phyloP scores from a whole-genome alignment of 1,284 basidiomycete species.

The Golubevia pallescens region DNA sequence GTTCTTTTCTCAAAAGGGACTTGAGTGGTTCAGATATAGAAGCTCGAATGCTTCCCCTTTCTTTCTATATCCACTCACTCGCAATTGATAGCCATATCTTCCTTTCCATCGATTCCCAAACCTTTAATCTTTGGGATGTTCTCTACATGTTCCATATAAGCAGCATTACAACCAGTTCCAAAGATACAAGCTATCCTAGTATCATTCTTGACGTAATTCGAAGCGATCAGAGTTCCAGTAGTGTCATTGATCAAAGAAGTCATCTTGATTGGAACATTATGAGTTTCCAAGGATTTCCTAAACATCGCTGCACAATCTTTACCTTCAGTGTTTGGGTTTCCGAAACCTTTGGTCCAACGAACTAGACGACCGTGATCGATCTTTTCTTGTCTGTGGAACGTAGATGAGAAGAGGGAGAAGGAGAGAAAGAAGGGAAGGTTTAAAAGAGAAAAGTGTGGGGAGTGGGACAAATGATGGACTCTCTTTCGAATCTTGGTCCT shows the following conservation, averaged over 20 bases:
- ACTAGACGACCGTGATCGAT: conserved; percentile 62
- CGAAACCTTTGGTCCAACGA: conserved; percentile 64
- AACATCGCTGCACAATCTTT: conserved; percentile 61
- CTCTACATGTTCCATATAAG: conserved; percentile 59
- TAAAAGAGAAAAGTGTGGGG: not conserved
- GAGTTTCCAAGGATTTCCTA: conserved; percentile 42
- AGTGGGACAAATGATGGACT: too few species aligned
- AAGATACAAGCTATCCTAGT: conserved; percentile 61
- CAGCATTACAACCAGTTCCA: conserved; percentile 62
- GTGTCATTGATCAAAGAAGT: conserved; percentile 63
- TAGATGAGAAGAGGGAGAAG: conserved; percentile 8
- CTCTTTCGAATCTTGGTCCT: too few species aligned
- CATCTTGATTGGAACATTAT: conserved; percentile 54
- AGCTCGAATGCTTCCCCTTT: not conserved
- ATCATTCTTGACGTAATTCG: conserved; percentile 54
- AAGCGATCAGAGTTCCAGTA: conserved; percentile 60
- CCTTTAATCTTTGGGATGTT: conserved; percentile 56
- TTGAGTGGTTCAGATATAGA: too few species aligned
- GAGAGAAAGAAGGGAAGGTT: not conserved
- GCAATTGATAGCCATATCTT: conserved; percentile 63
- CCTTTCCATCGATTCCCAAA: conserved; percentile 42
- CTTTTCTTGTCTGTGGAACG: conserved; percentile 34
- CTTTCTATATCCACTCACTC: conserved; percentile 17
- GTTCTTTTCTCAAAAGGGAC: too few species aligned
- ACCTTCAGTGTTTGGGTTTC: conserved; percentile 61